Conservation (phyloP, 257 asterid species). For the Mitragyna speciosa region DNA sequence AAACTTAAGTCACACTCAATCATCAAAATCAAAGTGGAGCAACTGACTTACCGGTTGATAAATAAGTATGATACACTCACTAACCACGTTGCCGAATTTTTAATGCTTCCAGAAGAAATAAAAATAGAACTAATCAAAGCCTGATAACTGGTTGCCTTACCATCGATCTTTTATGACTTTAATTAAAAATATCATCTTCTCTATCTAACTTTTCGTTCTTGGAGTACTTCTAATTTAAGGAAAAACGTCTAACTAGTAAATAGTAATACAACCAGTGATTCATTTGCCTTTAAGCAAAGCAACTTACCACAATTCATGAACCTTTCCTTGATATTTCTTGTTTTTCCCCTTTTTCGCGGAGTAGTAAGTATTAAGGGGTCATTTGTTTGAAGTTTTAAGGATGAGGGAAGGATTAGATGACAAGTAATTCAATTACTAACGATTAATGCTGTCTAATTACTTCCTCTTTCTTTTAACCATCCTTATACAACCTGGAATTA, state of each 20-base stretch:
- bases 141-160: constrained; percentile 3
- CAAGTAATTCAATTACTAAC: background rate
- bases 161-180: background rate
- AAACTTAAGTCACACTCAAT: background rate
- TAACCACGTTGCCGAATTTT: background rate
- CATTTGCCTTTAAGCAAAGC: background rate
- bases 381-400: too few species aligned
- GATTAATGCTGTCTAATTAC: too few species aligned
- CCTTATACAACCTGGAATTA: too few species aligned
- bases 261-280: background rate
- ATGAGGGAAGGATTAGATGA: background rate
- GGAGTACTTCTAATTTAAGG: background rate
- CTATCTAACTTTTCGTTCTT: constrained; percentile 6
- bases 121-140: background rate
- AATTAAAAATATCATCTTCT: constrained; percentile 8
- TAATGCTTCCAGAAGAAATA: background rate
- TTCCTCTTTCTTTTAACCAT: too few species aligned
- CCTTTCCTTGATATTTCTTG: background rate
- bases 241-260: background rate
- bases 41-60: too few species aligned
- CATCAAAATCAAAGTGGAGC: background rate
- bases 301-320: background rate
- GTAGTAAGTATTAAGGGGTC: too few species aligned
- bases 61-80: background rate
- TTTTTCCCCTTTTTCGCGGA: too few species aligned